Evolutionary conservation across 768 basidiomycete species (phyloP), one percentile per base, ranked within the genome.

Genomic region (Amyloporia xantha): DNA sequence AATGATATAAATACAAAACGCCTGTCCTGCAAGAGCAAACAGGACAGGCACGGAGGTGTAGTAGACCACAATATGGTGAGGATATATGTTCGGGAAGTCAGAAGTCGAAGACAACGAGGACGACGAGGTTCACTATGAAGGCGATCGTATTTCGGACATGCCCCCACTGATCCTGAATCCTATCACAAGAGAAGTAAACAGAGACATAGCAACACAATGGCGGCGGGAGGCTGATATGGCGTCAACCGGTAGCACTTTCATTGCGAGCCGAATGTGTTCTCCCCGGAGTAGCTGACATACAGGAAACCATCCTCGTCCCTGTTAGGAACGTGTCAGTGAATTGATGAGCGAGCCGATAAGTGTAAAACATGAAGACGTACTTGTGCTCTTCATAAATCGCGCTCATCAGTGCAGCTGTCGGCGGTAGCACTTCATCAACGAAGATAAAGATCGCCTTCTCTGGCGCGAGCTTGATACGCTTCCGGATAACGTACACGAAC

Each of bases 381-480:
- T 98, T 98, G 78, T 99, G 95, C 70, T 99, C 96, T 71, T 99
- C 96, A 62, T 99, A 99, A 63, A 99, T 97, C 48, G 91, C 84
- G 62, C 91, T 93, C 96, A 99, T 99, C 42, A 98, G 74, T 2
- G 95, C 94, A 12, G 95, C 96, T 1, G 96, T 98, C 37, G 96
- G 96, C 38, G 96, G 96, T 24, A 99, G 77, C 47, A 98, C 93
- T 67, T 99, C 96, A 60, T 99, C 93, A 44, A 99, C 96, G 62
- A 98, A 99, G 70, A 99, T 97, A 75, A 98, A 99, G 72, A 99
- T 99, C 30, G 96, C 96, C 73, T 97, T 97, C 81, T 99, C 96
- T 26, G 96, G 94, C 20, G 93, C 90, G 49, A 99, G 81, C 82
- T 99, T 98, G 86, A 98, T 99, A 53, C 96, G 88, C 77, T 99